Percentiles rank a stretch among this genome's conserved stretches.
Evolutionary conservation across 2,329 filamentous ascomycete genomes (phyloP).

Genomic region (Microcyclosporella mali): DNA sequence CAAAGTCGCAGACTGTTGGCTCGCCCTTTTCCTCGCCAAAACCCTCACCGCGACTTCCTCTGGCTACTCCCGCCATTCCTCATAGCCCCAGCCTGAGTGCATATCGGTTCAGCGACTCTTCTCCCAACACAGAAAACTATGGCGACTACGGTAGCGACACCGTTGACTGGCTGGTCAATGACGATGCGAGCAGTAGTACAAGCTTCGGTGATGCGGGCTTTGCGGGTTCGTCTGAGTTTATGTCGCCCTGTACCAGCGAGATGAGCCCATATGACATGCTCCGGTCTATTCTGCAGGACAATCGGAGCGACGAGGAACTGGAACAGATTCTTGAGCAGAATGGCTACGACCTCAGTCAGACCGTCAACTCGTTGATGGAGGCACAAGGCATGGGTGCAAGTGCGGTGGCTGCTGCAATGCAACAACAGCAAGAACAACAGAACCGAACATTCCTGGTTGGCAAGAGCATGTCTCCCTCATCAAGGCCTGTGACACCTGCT

Average conservation of each 20-base stretch:
- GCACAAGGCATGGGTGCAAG: constrained; percentile 49
- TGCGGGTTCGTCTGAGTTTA: constrained; percentile 75
- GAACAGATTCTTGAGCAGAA: constrained; percentile 83
- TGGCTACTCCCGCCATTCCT: constrained; percentile 83
- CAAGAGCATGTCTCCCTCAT: constrained; percentile 74
- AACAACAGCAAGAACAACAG: constrained; percentile 30
- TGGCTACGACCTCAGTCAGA: constrained; percentile 87
- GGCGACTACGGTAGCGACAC: constrained; percentile 90
- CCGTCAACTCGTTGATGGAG: constrained; percentile 84
- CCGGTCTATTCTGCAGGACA: constrained; percentile 84
- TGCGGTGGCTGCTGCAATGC: constrained; percentile 21
- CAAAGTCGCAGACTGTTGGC: constrained; percentile 61
- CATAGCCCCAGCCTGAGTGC: constrained; percentile 91
- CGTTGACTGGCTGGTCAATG: constrained; percentile 90
- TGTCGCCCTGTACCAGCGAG: constrained; percentile 63
- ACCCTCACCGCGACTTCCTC: constrained; percentile 82
- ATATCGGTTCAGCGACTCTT: constrained; percentile 87
- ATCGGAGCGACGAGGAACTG: constrained; percentile 87
- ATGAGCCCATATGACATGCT: constrained; percentile 99
- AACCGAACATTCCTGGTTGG: constrained; percentile 69
- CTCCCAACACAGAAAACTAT: constrained; percentile 75
- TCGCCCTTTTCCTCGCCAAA: constrained; percentile 93
- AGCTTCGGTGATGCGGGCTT: constrained; percentile 69
- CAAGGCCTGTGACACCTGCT: constrained; percentile 68
- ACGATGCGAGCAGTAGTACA: constrained; percentile 71